Percentiles rank a stretch among this genome's conserved stretches.
Conservation (phyloP, 345 rosid species). For the Limnanthes douglasii region DNA sequence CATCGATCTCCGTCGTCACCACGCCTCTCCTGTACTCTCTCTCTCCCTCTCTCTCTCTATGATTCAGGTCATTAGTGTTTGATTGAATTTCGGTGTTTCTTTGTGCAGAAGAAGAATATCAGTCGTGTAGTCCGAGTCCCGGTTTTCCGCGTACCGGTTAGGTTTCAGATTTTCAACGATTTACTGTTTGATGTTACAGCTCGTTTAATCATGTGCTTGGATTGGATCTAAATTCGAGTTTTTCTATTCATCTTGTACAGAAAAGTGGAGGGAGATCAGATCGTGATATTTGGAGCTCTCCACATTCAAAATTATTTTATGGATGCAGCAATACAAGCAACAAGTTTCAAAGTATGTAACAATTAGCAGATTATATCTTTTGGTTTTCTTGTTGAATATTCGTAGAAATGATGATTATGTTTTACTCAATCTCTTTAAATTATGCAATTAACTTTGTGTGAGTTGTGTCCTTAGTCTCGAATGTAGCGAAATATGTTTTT, state of each 20-base stretch:
- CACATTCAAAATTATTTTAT: slow-evolving; percentile 32
- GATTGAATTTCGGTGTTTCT: slow-evolving; percentile 1
- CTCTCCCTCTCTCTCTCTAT: slow-evolving; percentile 1
- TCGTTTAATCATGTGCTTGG: slow-evolving; percentile 1
- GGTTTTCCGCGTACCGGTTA: slow-evolving; percentile 56
- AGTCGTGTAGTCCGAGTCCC: slow-evolving; percentile 12
- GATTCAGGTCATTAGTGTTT: slow-evolving; percentile 3
- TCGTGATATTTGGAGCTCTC: slow-evolving; percentile 74
- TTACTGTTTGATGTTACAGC: slow-evolving; percentile 4
- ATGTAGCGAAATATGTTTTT: too few relatives aligned
- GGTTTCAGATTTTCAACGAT: slow-evolving; percentile 13
- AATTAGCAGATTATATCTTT: neutral
- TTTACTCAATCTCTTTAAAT: too few relatives aligned
- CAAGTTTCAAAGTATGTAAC: slow-evolving; percentile 40
- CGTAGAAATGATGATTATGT: too few relatives aligned
- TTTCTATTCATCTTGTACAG: slow-evolving; percentile 21
- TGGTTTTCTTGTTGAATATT: neutral
- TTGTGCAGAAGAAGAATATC: slow-evolving; percentile 12
- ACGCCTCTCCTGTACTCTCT: slow-evolving; percentile 18
- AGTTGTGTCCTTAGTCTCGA: too few relatives aligned
- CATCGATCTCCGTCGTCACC: slow-evolving; percentile 23
- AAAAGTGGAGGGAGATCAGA: slow-evolving; percentile 43
- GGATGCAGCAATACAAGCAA: slow-evolving; percentile 70
- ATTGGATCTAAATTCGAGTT: slow-evolving; percentile 1
- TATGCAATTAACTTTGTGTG: too few relatives aligned